Conservation (phyloP, 2,329 filamentous ascomycete species). For the Colletotrichum lupini region DNA sequence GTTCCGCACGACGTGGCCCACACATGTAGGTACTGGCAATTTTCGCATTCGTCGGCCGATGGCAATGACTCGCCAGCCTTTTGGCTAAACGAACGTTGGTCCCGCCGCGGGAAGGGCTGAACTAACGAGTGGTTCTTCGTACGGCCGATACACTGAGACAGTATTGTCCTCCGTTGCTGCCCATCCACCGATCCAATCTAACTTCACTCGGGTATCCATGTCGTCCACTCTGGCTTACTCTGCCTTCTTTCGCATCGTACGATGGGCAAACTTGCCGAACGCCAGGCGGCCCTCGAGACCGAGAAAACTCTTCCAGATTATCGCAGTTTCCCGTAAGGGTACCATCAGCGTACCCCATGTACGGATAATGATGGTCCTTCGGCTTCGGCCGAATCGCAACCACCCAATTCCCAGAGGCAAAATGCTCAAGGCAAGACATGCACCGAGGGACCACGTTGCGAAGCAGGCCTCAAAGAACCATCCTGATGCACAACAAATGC, state of each 20-base stretch:
- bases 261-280: neutral
- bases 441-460: neutral
- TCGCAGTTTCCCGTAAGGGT: neutral
- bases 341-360: neutral
- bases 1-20: neutral
- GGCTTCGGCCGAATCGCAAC: neutral
- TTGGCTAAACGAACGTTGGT: neutral
- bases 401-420: neutral
- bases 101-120: conserved; percentile 12
- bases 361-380: no score
- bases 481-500: neutral
- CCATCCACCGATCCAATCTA: neutral
- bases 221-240: conserved; percentile 1
- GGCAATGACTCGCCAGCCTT: neutral
- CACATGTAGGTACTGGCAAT: neutral
- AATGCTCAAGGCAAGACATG: neutral
- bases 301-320: neutral
- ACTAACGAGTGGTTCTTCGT: neutral
- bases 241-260: conserved; percentile 3
- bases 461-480: neutral
- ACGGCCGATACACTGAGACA: conserved; percentile 8
- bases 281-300: no score
- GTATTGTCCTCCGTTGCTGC: neutral
- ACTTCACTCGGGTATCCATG: neutral
- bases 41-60: conserved; percentile 11